phyloP scores from a whole-genome alignment of 495 filamentous ascomycete species.

The Neurospora sp. region DNA sequence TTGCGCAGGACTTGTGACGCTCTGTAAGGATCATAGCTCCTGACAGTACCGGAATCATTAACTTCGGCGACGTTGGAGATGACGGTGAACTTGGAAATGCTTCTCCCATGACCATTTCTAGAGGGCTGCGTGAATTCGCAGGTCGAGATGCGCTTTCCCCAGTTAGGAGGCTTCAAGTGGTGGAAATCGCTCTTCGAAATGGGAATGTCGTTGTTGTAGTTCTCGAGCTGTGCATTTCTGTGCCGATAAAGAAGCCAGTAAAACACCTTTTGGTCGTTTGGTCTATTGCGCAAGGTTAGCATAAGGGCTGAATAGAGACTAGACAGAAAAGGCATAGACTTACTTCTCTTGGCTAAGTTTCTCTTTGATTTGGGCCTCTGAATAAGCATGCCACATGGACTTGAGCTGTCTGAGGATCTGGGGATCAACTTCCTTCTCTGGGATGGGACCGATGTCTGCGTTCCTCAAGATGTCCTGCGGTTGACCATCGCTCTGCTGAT shows the following conservation, averaged over 20 bases:
- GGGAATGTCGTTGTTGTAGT: constrained; percentile 62
- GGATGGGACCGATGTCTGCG: constrained; percentile 23
- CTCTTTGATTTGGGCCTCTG: constrained; percentile 57
- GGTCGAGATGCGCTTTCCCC: constrained; percentile 39
- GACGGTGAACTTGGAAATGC: constrained; percentile 60
- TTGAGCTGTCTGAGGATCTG: constrained; percentile 76
- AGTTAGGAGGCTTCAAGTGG: constrained; percentile 50
- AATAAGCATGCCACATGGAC: constrained; percentile 76
- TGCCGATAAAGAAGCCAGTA: constrained; percentile 77
- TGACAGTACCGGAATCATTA: constrained; percentile 24
- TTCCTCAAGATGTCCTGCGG: constrained; percentile 13
- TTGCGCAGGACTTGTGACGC: constrained; percentile 47
- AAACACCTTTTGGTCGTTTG: constrained; percentile 83
- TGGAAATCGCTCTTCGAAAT: constrained; percentile 85
- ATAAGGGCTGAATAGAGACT: constrained; percentile 2
- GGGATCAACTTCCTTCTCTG: constrained; percentile 52
- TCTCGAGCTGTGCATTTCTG: constrained; percentile 70
- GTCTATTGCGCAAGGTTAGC: constrained; percentile 36
- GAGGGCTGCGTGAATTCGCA: constrained; percentile 36
- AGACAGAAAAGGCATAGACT: constrained; percentile 5
- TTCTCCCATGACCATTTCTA: constrained; percentile 36
- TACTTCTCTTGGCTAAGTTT: constrained; percentile 60
- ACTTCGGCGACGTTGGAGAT: constrained; percentile 45
- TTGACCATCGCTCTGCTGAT: constrained; percentile 22
- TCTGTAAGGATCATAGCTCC: constrained; percentile 76